Evolutionary conservation across 768 basidiomycete genomes (phyloP), one percentile per base, ranked within the genome.

Genomic region (Chalciporus pseudorubinellus): DNA sequence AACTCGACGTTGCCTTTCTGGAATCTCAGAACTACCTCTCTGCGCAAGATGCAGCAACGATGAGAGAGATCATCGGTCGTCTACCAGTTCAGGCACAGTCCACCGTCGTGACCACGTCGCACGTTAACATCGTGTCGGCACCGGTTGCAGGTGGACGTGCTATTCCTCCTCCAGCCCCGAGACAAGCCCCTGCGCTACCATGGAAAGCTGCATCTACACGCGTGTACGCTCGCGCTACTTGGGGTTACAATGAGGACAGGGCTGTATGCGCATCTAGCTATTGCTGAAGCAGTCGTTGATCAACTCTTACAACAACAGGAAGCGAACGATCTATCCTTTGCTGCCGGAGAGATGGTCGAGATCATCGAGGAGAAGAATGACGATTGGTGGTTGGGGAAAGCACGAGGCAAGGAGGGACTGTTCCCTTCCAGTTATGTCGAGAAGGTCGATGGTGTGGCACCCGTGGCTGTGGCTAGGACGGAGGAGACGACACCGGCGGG

Each of bases 351-450:
- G 61, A 73, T 82, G 40, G 79, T 95, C 52, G 87, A 90, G 51
- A 77, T 95, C 51, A 66, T 89, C 38, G 80, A 85, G 51, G 89
- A 93, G 64, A 87, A 82, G 40, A 92, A 93, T 51, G 74, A 74
- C 3, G 92, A 94, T 66, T 94, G 92, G 92, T 95, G 90, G 91
- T 81, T 78, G 8, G 92, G 92, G 22, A 75, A 68, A 53, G 60
- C 77, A 50, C 77, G 83, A 29, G 84, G 84, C 21, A 76, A 72
- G 51, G 78, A 84, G 48, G 92, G 85, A 4, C 76, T 93, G 33
- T 90, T 94, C 74, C 92, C 92, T 0, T 78, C 85, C 12, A 81
- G 80, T 56, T 80, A 89, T 48, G 87, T 90, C 36, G 82, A 89
- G 70, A 84, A 79, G 60, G 51, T 84, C 24, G 61, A 60, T 20